Evolutionary conservation across 345 rosid genomes (phyloP).

Genomic region (Alliaria petiolata): DNA sequence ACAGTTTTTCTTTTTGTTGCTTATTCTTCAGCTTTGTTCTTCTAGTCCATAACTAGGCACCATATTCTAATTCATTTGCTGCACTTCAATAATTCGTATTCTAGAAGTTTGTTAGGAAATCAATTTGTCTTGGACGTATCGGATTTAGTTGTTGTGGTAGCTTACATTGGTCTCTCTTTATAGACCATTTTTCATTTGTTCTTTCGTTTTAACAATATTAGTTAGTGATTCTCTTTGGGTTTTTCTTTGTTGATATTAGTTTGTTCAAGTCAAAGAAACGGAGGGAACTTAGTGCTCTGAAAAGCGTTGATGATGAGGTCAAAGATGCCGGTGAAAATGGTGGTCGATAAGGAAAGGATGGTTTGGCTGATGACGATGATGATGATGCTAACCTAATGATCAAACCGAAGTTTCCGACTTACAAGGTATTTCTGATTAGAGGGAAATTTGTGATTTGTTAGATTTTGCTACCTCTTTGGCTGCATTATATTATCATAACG

Average conservation of each 20-base stretch:
- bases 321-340: slow-evolving; percentile 41
- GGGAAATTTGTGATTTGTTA: neutral
- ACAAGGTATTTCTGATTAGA: slow-evolving; percentile 52
- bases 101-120: too few species aligned
- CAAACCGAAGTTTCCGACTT: slow-evolving; percentile 84
- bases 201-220: too few species aligned
- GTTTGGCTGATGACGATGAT: slow-evolving; percentile 80
- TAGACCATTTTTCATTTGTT: too few species aligned
- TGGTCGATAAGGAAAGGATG: slow-evolving; percentile 33
- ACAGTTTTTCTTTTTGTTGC: slow-evolving; percentile 5
- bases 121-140: too few species aligned
- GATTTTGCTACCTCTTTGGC: neutral
- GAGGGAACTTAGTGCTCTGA: slow-evolving; percentile 45
- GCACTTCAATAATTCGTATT: too few species aligned
- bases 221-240: neutral
- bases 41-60: too few species aligned
- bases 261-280: slow-evolving; percentile 73
- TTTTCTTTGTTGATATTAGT: slow-evolving; percentile 79
- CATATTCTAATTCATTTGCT: too few species aligned
- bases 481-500: slow-evolving; percentile 20
- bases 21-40: neutral
- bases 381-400: slow-evolving; percentile 79
- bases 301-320: slow-evolving; percentile 30
- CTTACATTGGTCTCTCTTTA: too few species aligned
- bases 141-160: too few species aligned